These are phyloP conservation scores for Neocatenulostroma microsporum DNA, from an alignment of 2,329 filamentous ascomycete species.

Conservation along the genomic window DNA sequence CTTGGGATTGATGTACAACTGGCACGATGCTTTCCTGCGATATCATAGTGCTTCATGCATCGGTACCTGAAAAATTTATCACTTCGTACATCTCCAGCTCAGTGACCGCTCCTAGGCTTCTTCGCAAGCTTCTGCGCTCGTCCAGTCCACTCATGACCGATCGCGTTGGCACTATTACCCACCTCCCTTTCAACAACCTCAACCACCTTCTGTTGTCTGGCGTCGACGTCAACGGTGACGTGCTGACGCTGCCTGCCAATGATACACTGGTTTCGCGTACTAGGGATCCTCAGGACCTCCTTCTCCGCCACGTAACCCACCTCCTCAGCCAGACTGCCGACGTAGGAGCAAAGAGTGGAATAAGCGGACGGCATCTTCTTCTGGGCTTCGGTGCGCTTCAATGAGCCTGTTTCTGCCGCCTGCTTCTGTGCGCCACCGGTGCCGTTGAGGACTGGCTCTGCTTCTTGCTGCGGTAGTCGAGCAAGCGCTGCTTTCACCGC, in stretches of 20 bases:
- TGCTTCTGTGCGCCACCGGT: constrained; percentile 11
- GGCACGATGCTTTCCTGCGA: too few relatives aligned
- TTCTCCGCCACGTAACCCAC: constrained; percentile 71
- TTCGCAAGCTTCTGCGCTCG: constrained; percentile 42
- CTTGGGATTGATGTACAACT: too few relatives aligned
- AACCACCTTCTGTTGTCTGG: constrained; percentile 53
- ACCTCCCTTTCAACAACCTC: constrained; percentile 53
- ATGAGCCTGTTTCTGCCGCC: constrained; percentile 28
- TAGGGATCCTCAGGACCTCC: constrained; percentile 84
- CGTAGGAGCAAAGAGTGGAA: constrained; percentile 73
- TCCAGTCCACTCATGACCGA: constrained; percentile 46
- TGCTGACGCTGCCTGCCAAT: constrained; percentile 50
- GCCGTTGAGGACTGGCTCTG: background rate
- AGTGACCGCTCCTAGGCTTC: constrained; percentile 40
- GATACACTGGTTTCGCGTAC: constrained; percentile 77
- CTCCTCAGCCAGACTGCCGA: constrained; percentile 59
- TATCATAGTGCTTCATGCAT: too few relatives aligned
- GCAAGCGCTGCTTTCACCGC: constrained; percentile 4
- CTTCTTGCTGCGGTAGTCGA: constrained; percentile 17
- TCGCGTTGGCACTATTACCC: constrained; percentile 37
- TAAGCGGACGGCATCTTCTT: constrained; percentile 59
- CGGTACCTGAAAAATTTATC: too few relatives aligned
- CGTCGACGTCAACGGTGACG: constrained; percentile 35
- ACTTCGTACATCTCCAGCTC: too few relatives aligned
- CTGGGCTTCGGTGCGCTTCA: constrained; percentile 23